Conservation (phyloP, 768 basidiomycete species). For the Gelatoporia subvermispora region DNA sequence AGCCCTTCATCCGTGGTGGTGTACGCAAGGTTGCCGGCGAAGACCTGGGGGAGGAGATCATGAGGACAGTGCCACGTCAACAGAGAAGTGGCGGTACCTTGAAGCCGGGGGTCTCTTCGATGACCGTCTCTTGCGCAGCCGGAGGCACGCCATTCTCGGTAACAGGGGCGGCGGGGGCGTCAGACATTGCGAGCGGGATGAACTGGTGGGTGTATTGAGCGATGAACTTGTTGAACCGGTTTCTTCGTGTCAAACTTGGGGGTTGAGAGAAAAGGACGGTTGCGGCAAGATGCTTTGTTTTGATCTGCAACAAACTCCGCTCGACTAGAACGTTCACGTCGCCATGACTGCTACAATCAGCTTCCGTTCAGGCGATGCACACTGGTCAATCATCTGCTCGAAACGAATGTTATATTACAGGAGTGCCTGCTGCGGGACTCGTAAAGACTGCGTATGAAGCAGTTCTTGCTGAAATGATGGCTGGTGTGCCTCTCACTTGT, state of each 20-base stretch:
- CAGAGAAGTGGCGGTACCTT: constrained; percentile 47
- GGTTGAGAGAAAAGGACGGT: constrained; percentile 59
- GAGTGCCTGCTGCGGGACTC: too few species aligned
- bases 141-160: constrained; percentile 81
- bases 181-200: constrained; percentile 74
- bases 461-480: too few species aligned
- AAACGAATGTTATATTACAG: too few species aligned
- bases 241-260: constrained; percentile 80
- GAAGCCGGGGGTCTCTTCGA: constrained; percentile 74
- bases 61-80: constrained; percentile 23
- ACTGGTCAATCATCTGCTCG: too few species aligned
- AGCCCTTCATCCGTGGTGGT: constrained; percentile 92
- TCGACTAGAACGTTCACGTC: constrained; percentile 30
- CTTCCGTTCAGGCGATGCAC: neutral
- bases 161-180: constrained; percentile 83
- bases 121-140: constrained; percentile 59
- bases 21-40: constrained; percentile 95
- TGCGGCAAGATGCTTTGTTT: constrained; percentile 20
- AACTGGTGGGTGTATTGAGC: constrained; percentile 48
- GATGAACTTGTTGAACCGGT: constrained; percentile 80
- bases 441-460: too few species aligned
- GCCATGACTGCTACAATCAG: constrained; percentile 34
- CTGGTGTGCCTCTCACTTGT: too few species aligned
- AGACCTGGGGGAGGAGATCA: constrained; percentile 52
- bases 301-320: constrained; percentile 28